Evolutionary conservation across 768 basidiomycete genomes (phyloP), one percentile per base, ranked within the genome.

Genomic region (Tylopilus sp.): DNA sequence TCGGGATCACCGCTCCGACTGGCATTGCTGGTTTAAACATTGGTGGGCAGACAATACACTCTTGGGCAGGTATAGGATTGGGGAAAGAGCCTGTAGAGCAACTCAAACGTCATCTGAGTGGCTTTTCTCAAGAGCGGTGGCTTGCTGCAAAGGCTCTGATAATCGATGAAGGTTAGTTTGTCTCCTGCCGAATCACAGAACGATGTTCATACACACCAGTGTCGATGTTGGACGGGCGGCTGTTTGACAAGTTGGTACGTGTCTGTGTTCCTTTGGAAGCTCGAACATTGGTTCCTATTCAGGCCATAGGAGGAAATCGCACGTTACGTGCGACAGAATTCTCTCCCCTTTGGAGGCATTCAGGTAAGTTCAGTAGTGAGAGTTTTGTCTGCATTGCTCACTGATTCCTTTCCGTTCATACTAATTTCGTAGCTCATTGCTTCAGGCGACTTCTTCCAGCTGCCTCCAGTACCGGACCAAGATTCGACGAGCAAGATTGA

Each of bases 401-500:
- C 31, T 56, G 48, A 60, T 48, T 7, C 42, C 9, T 47, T 47
- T 52, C n/a, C 52, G 11, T 28, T 28, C n/a, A n/a, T n/a, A n/a
- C n/a, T n/a, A n/a, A n/a, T n/a, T n/a, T n/a, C n/a, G 28, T 28
- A 88, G 83, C 76, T 89, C 43, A 75, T 90, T 26, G 65, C 89
- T 7, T 82, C 84, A 1, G 88, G 88, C 0, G 88, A 91, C 65
- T 91, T 90, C 65, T 89, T 86, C 65, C 88, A 91, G 65, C 72
- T 91, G 0, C 88, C 88, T 2, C 88, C 88, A 1, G 85, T 91
- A 1, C 72, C 75, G 4, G 74, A 76, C 26, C 64, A 71, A 62
- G 52, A 80, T 73, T 60, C 79, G 53, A 72, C 78, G 25, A 72
- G 80, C 31, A 70, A 69, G 6, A 79, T 82, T 33, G 71, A 76